Evolutionary conservation across 345 rosid species (phyloP).

Genomic region (Eutrema heterophyllum): DNA sequence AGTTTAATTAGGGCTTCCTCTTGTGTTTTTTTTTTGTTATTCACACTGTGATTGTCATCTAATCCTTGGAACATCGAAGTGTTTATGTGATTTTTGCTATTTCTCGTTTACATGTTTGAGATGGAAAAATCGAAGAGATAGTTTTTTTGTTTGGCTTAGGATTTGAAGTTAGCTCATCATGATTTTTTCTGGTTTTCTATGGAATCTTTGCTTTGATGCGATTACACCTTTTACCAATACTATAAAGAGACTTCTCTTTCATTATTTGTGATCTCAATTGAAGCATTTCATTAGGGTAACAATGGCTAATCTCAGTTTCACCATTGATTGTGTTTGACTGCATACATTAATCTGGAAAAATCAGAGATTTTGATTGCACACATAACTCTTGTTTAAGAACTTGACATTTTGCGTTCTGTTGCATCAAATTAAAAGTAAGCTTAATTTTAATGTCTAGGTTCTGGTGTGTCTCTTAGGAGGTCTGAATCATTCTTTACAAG

Average conservation of each 20-base stretch:
- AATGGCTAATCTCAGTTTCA: too few relatives aligned
- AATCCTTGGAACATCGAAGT: neutral
- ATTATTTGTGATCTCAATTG: neutral
- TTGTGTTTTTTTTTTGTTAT: neutral
- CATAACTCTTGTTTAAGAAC: too few relatives aligned
- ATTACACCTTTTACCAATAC: neutral
- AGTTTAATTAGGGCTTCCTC: constrained; percentile 14
- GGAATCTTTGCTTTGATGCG: neutral
- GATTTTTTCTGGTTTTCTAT: neutral
- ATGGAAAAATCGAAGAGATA: neutral
- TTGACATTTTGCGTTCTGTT: neutral
- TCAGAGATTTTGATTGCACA: neutral
- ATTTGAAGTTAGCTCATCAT: neutral
- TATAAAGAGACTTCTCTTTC: neutral
- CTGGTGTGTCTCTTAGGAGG: too few relatives aligned
- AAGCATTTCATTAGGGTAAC: neutral
- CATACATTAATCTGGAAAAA: neutral
- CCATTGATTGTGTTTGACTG: too few relatives aligned
- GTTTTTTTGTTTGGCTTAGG: neutral
- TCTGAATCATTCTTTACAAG: too few relatives aligned
- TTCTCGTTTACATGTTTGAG: too few relatives aligned
- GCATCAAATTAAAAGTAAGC: too few relatives aligned
- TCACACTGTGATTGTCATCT: neutral
- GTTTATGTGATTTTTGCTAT: too few relatives aligned
- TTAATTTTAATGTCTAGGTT: too few relatives aligned